Percentiles rank a stretch among this genome's conserved stretches.
These are phyloP conservation scores for Saccharum officinarum DNA, from an alignment of 176 grass and related monocot genomes.

Conservation along the genomic window DNA sequence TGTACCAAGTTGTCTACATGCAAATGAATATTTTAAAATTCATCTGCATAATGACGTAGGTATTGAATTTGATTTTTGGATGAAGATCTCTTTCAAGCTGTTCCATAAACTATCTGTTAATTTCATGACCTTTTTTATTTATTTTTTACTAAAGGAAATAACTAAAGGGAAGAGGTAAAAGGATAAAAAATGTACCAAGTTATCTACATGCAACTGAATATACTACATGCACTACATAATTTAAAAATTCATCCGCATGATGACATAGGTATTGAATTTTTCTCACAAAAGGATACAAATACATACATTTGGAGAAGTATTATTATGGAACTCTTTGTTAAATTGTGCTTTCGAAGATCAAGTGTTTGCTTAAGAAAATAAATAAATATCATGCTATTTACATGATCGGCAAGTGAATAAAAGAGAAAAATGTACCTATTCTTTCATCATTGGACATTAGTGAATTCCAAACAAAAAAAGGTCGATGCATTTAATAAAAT, in stretches of 20 bases:
- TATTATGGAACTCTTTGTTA: background rate
- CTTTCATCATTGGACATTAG: conserved; percentile 11
- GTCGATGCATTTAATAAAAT: background rate
- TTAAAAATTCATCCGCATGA: background rate
- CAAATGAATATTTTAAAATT: conserved; percentile 29
- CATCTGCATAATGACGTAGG: background rate
- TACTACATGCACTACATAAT: background rate
- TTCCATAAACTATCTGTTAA: conserved; percentile 62
- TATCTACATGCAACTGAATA: conserved; percentile 1
- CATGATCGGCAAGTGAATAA: background rate
- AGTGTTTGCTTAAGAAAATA: background rate
- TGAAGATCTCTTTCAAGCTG: conserved; percentile 67
- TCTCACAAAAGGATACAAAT: conserved; percentile 5
- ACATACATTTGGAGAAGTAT: background rate
- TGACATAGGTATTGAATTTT: conserved; percentile 11
- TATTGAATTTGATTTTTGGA: conserved; percentile 48
- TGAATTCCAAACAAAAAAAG: conserved; percentile 3
- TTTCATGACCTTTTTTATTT: conserved; percentile 28
- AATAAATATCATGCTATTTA: background rate
- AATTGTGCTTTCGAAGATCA: conserved; percentile 3
- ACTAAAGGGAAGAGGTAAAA: conserved; percentile 4
- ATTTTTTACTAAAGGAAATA: conserved; percentile 31
- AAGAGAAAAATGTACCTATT: background rate
- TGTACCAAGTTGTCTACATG: background rate
- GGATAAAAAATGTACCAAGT: background rate